Evolutionary conservation across 257 asterid species (phyloP), one percentile per base, ranked within the genome.

Genomic region (Misopates orontium): DNA sequence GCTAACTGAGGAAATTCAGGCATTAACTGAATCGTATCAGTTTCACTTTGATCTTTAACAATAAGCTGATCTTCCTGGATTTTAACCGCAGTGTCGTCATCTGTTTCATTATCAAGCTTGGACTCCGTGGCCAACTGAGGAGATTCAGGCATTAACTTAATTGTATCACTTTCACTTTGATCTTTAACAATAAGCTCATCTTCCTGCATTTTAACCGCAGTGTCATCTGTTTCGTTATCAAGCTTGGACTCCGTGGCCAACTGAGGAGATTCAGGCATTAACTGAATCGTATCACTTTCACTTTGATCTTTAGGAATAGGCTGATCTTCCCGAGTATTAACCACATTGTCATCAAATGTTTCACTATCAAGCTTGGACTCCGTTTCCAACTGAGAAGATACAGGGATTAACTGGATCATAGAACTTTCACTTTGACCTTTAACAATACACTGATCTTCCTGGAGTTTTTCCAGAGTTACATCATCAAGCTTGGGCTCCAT

Each of bases 51-150:
- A 60, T 68, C 28, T 22, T 59, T 41, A 0, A 56, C 71, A 28
- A 52, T 70, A 28, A 28, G 36, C 36, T 28, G 36, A 28, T 28
- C 36, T 28, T 28, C 36, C 36, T 28, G 36, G 36, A 7, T 28
- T 28, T 3, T 28, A 28, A 28, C 36, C 36, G 36, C 7, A 2
- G 3, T 28, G 36, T 3, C 7, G 36, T 28, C 36, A 28, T 28
- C 36, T 28, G 36, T 28, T 28, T 28, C 36, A 28, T 28, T 28
- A 28, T 28, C 36, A 28, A 28, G 36, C 63, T 58, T 39, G 42
- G 78, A 71, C 67, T 78, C 82, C 63, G 76, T 76, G 66, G 75
- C 80, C 66, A 53, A 51, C 41, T 25, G 74, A 58, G 86, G 67
- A 59, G 65, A 66, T 48, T 24, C 58, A 25, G 77, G 68, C 57